Conservation (phyloP, 345 rosid genomes). For the Hypericum perforatum region DNA sequence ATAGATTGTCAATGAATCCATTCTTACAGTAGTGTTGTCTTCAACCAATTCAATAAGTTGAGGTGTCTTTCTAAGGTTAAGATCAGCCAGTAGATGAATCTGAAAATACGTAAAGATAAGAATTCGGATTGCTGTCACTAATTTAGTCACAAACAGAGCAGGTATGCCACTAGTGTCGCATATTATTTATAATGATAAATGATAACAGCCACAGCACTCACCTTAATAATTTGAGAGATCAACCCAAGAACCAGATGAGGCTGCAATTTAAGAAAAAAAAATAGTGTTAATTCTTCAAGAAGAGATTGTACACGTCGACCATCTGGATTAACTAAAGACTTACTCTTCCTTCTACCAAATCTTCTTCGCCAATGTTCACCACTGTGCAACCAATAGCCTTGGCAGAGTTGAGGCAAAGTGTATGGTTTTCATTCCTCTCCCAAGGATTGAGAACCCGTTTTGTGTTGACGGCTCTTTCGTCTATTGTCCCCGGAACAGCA, state of each 20-base stretch:
- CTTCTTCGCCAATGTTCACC: slow-evolving; percentile 76
- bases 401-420: slow-evolving; percentile 87
- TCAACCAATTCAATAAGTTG: slow-evolving; percentile 89
- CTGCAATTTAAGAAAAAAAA: slow-evolving; percentile 32
- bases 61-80: slow-evolving; percentile 88
- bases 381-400: slow-evolving; percentile 88
- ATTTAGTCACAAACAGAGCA: too few species aligned
- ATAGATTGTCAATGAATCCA: slow-evolving; percentile 10
- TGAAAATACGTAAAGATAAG: slow-evolving; percentile 17
- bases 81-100: slow-evolving; percentile 87
- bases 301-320: slow-evolving; percentile 1
- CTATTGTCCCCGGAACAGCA: slow-evolving; percentile 85
- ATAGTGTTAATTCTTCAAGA: slow-evolving; percentile 1
- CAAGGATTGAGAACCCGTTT: slow-evolving; percentile 74
- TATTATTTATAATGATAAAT: neutral
- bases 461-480: slow-evolving; percentile 82
- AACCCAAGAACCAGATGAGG: slow-evolving; percentile 82
- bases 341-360: slow-evolving; percentile 64
- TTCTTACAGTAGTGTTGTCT: slow-evolving; percentile 45
- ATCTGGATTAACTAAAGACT: slow-evolving; percentile 13
- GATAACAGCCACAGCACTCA: slow-evolving; percentile 12
- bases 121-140: too few species aligned
- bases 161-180: too few species aligned
- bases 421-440: slow-evolving; percentile 96
- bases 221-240: slow-evolving; percentile 96